Conservation (phyloP, 2,329 filamentous ascomycete species). For the Hypomyces perniciosus region DNA sequence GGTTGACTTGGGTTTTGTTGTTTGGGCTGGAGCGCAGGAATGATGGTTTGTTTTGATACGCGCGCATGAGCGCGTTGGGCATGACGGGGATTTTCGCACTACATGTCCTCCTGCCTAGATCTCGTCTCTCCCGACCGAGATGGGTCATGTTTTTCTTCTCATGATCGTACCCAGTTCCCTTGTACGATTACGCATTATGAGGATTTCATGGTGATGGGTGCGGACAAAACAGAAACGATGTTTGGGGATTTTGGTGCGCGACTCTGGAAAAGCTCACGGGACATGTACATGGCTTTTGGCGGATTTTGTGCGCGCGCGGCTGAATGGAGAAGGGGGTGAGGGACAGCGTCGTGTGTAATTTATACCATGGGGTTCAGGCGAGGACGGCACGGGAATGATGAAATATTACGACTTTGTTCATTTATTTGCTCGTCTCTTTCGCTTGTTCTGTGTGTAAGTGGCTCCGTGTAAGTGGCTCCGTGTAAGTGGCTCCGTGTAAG, state of each 20-base stretch:
- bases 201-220: too few species aligned
- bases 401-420: background rate
- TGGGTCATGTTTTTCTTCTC: slow-evolving; percentile 2
- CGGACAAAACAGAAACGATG: background rate
- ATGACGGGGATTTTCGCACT: slow-evolving; percentile 14
- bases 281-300: background rate
- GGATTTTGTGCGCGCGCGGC: background rate
- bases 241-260: background rate
- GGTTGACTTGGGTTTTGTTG: slow-evolving; percentile 14
- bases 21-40: slow-evolving; percentile 16
- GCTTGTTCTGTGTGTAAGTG: too few species aligned
- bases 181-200: too few species aligned
- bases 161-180: too few species aligned
- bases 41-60: slow-evolving; percentile 18
- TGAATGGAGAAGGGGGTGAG: background rate
- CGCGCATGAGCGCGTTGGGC: slow-evolving; percentile 16
- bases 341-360: slow-evolving; percentile 3
- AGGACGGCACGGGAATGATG: background rate
- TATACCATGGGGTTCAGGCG: background rate
- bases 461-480: too few species aligned
- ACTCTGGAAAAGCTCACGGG: background rate
- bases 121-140: slow-evolving; percentile 4
- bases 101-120: slow-evolving; percentile 10
- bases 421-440: background rate
- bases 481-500: too few species aligned